Evolutionary conservation across 768 basidiomycete species (phyloP).

Genomic region (Chalciporus pseudorubinellus): DNA sequence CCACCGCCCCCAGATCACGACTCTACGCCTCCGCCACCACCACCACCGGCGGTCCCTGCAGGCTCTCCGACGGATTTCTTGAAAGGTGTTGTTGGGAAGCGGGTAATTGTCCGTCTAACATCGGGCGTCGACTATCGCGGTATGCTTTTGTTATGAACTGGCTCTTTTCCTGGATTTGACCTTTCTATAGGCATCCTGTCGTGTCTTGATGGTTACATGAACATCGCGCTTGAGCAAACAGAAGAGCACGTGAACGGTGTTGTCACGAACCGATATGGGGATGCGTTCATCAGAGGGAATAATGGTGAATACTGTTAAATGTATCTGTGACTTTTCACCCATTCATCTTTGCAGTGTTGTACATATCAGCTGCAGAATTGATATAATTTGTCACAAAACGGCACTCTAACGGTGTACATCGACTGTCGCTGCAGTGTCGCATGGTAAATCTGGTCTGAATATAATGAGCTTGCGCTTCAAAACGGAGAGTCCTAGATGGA

Average conservation of each 20-base stretch:
- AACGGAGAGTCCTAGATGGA: no score
- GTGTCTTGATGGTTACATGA: conserved; percentile 99
- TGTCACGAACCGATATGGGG: conserved; percentile 89
- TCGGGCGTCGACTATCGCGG: conserved; percentile 94
- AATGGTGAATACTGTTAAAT: conserved; percentile 56
- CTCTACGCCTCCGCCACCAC: conserved; percentile 47
- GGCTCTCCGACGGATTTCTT: conserved; percentile 93
- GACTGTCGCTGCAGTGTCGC: no score
- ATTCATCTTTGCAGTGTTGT: conserved; percentile 50
- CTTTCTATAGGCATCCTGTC: conserved; percentile 74
- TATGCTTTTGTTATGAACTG: conserved; percentile 31
- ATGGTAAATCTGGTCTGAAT: no score
- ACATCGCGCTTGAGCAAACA: conserved; percentile 95
- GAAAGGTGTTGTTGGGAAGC: conserved; percentile 95
- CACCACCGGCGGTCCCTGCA: conserved; percentile 44
- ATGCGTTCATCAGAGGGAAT: conserved; percentile 93
- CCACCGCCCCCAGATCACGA: conserved; percentile 41
- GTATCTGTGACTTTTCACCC: conserved; percentile 2
- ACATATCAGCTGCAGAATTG: conserved; percentile 71
- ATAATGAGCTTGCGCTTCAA: no score
- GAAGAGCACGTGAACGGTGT: conserved; percentile 90
- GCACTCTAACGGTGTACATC: background rate
- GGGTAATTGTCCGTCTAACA: conserved; percentile 86
- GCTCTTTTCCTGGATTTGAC: background rate
- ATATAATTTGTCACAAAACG: conserved; percentile 35